Conservation (phyloP, 2,329 filamentous ascomycete genomes). For the Aphanocladium album region DNA sequence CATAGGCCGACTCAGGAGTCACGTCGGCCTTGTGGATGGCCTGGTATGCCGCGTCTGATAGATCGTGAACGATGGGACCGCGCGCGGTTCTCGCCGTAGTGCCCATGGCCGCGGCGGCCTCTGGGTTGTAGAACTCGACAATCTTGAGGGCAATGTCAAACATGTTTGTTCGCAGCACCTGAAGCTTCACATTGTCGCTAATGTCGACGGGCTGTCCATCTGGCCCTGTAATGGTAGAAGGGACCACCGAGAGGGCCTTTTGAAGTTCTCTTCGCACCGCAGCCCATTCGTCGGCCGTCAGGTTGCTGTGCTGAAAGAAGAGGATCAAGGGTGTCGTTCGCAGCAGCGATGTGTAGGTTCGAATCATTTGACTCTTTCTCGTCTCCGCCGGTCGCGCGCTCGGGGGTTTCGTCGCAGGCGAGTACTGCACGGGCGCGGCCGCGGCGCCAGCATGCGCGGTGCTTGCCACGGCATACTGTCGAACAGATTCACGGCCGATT, state of each 20-base stretch:
- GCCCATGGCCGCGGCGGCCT: slow-evolving; percentile 30
- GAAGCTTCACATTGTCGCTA: slow-evolving; percentile 63
- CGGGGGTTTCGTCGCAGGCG: slow-evolving; percentile 72
- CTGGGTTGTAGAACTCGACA: slow-evolving; percentile 72
- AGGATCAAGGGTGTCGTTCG: slow-evolving; percentile 80
- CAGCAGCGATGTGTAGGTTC: slow-evolving; percentile 82
- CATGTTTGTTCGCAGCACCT: slow-evolving; percentile 85
- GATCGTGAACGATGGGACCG: slow-evolving; percentile 42
- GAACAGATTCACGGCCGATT: neutral
- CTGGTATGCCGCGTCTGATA: slow-evolving; percentile 50
- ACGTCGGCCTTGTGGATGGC: slow-evolving; percentile 36
- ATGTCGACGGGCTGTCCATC: slow-evolving; percentile 39
- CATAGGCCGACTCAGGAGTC: slow-evolving; percentile 39
- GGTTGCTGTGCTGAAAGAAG: slow-evolving; percentile 69
- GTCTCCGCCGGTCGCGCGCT: slow-evolving; percentile 81
- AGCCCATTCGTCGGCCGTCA: slow-evolving; percentile 61
- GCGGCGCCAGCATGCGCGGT: slow-evolving; percentile 17
- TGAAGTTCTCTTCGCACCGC: slow-evolving; percentile 39
- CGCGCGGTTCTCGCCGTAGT: slow-evolving; percentile 25
- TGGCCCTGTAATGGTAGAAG: slow-evolving; percentile 23
- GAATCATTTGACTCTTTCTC: slow-evolving; percentile 82
- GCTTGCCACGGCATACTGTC: slow-evolving; percentile 3
- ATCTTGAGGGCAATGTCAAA: slow-evolving; percentile 80
- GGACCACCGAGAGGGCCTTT: slow-evolving; percentile 39
- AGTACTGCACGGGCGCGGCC: slow-evolving; percentile 41